Evolutionary conservation across 2,329 filamentous ascomycete species (phyloP).

Genomic region (Dryadomyces quercivorus): DNA sequence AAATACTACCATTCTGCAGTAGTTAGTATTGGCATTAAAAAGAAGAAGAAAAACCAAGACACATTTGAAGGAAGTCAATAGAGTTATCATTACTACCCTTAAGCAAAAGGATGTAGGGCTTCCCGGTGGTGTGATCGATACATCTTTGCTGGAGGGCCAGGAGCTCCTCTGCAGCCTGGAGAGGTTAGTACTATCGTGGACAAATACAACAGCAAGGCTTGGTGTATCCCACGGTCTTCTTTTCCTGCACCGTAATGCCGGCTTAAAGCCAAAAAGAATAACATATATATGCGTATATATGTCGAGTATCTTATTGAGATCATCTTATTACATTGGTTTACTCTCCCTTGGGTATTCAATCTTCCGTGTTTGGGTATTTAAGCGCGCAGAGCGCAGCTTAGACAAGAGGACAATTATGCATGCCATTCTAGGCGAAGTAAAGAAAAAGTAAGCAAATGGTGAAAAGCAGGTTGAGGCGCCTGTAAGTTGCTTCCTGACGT

Average conservation of each 20-base stretch:
- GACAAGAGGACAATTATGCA: too few species aligned
- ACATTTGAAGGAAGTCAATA: not conserved
- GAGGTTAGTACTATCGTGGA: not conserved
- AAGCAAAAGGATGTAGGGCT: constrained; percentile 45
- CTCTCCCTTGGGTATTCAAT: too few species aligned
- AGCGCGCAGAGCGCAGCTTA: too few species aligned
- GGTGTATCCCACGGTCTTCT: not conserved
- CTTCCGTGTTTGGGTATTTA: too few species aligned
- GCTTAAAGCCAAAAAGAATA: not conserved
- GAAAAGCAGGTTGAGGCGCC: too few species aligned
- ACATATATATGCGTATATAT: not conserved
- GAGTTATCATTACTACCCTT: constrained; percentile 23
- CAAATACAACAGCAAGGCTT: not conserved
- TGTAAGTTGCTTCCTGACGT: too few species aligned
- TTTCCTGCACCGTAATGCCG: not conserved
- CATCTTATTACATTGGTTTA: too few species aligned
- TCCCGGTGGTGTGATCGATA: constrained; percentile 43
- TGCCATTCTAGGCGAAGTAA: too few species aligned
- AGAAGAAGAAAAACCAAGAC: not conserved
- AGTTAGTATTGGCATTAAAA: constrained; percentile 16
- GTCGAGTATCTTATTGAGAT: too few species aligned
- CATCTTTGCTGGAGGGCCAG: constrained; percentile 43
- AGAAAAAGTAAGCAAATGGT: too few species aligned
- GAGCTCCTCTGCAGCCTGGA: constrained; percentile 19
- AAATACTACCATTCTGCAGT: constrained; percentile 44